Evolutionary conservation across 345 rosid genomes (phyloP).

Genomic region (Limnanthes douglasii): DNA sequence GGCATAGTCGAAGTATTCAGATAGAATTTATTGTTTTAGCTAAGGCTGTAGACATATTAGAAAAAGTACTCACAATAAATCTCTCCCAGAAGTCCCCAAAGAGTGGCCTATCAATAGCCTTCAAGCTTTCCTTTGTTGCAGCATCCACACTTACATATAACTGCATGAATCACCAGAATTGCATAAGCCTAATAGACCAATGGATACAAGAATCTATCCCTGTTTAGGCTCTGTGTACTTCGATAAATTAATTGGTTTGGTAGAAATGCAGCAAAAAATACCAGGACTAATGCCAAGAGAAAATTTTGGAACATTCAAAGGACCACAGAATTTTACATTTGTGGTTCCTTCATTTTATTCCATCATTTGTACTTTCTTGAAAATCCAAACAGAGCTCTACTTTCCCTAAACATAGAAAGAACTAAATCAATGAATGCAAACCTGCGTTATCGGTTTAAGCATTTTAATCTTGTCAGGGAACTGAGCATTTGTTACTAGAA

Average conservation of each 20-base stretch:
- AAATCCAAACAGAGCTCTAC: background rate
- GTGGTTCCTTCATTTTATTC: background rate
- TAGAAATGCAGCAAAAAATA: too few species aligned
- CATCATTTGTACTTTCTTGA: too few species aligned
- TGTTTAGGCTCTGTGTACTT: too few species aligned
- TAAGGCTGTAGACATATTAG: background rate
- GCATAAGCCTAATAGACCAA: too few species aligned
- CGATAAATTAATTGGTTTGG: too few species aligned
- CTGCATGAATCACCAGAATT: slow-evolving; percentile 28
- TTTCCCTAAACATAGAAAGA: background rate
- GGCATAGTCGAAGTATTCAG: background rate
- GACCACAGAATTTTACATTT: background rate
- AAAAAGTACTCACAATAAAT: slow-evolving; percentile 45
- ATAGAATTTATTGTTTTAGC: too few species aligned
- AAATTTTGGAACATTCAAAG: too few species aligned
- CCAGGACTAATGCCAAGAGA: too few species aligned
- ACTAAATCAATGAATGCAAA: slow-evolving; percentile 12
- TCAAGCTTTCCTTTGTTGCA: slow-evolving; percentile 91
- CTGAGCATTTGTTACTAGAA: slow-evolving; percentile 96
- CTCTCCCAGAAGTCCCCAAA: slow-evolving; percentile 99
- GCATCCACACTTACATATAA: slow-evolving; percentile 97
- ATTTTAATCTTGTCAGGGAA: slow-evolving; percentile 79
- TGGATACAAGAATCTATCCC: too few species aligned
- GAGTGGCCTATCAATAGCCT: slow-evolving; percentile 92
- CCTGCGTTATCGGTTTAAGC: slow-evolving; percentile 87